Evolutionary conservation across 306 rosid genomes (phyloP).

Genomic region (Dryas drummondii): DNA sequence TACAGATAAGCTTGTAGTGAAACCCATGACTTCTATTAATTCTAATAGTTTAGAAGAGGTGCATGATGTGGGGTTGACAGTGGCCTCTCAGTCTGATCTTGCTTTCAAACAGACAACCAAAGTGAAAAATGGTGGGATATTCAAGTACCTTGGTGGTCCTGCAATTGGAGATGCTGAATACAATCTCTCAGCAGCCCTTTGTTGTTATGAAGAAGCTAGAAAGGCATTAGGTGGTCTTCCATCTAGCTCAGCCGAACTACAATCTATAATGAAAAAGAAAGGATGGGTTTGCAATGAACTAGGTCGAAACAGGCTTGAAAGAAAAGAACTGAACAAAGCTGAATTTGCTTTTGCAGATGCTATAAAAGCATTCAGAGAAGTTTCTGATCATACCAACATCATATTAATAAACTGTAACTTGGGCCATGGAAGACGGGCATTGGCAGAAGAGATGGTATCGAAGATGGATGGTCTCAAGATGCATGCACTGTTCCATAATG

Average conservation of each 20-base stretch:
- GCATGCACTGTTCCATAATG: conserved; percentile 50
- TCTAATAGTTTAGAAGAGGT: conserved; percentile 37
- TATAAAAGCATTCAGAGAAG: conserved; percentile 83
- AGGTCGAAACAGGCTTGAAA: conserved; percentile 77
- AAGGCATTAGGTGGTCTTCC: conserved; percentile 64
- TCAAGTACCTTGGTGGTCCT: conserved; percentile 78
- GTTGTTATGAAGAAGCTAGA: conserved; percentile 83
- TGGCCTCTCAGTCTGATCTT: conserved; percentile 39
- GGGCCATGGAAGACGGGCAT: conserved; percentile 92
- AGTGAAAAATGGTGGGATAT: conserved; percentile 83
- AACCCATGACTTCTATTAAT: conserved; percentile 34
- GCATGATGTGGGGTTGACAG: conserved; percentile 28
- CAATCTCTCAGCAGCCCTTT: conserved; percentile 60
- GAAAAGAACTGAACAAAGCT: conserved; percentile 68
- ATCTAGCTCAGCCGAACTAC: conserved; percentile 64
- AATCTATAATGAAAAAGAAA: conserved; percentile 65
- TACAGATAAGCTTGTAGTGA: conserved; percentile 22
- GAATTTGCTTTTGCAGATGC: conserved; percentile 79
- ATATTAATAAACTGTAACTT: conserved; percentile 85
- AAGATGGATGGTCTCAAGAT: conserved; percentile 59
- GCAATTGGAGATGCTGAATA: conserved; percentile 53
- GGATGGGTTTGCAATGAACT: conserved; percentile 97
- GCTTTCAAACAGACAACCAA: conserved; percentile 41
- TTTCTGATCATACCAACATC: conserved; percentile 84
- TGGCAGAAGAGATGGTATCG: conserved; percentile 83